These are phyloP conservation scores for Kuraishia borneana DNA, from an alignment of 805 yeast species.

Conservation along the genomic window DNA sequence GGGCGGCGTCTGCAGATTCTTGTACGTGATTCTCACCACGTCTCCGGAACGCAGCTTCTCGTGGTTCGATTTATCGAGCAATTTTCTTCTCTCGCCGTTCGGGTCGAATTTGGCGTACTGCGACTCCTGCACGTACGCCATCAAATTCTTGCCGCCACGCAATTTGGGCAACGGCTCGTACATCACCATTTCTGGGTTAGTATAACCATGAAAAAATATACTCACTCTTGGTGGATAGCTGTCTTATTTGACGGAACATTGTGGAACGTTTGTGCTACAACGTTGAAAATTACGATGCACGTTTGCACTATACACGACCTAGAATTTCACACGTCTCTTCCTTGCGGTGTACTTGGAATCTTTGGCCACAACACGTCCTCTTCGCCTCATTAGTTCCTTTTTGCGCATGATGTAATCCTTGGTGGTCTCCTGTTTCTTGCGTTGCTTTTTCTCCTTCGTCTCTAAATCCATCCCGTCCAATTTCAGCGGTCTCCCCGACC, in stretches of 20 bases:
- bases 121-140: constrained; percentile 36
- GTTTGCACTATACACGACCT: no score
- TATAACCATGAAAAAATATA: background rate
- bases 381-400: constrained; percentile 84
- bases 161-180: constrained; percentile 39
- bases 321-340: constrained; percentile 59
- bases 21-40: constrained; percentile 62
- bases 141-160: constrained; percentile 32
- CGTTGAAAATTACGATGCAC: no score
- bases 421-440: constrained; percentile 54
- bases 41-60: constrained; percentile 69
- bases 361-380: constrained; percentile 81
- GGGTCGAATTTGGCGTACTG: constrained; percentile 58
- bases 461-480: constrained; percentile 71
- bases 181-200: constrained; percentile 12
- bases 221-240: no score
- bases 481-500: constrained; percentile 62
- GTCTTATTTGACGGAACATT: no score
- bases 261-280: background rate
- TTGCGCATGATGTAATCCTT: constrained; percentile 81
- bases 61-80: constrained; percentile 34
- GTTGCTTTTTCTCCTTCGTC: constrained; percentile 25
- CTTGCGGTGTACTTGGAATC: constrained; percentile 93
- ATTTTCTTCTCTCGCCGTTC: constrained; percentile 49
- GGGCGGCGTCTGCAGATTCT: constrained; percentile 38